Conservation (phyloP, 768 basidiomycete species). For the Termitomyces titanicus region DNA sequence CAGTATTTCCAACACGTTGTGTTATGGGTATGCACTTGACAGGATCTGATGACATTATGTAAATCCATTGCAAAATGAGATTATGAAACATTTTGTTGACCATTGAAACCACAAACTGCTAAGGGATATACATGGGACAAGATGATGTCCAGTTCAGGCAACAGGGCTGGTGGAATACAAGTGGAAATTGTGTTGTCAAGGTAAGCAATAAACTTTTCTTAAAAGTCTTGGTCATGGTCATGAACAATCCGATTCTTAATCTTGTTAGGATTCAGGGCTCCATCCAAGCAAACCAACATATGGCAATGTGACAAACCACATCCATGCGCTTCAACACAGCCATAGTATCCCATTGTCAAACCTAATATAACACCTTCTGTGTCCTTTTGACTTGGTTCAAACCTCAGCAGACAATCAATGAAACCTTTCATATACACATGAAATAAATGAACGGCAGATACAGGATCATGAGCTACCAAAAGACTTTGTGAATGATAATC, state of each 20-base stretch:
- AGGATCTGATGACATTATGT: constrained; percentile 15
- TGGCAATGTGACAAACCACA: constrained; percentile 35
- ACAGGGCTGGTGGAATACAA: constrained; percentile 16
- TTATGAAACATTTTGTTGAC: constrained; percentile 9
- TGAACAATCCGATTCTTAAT: constrained; percentile 4
- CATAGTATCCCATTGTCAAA: constrained; percentile 30
- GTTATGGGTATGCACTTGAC: constrained; percentile 29
- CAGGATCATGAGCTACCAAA: constrained; percentile 36
- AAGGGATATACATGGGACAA: constrained; percentile 4
- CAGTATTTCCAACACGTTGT: constrained; percentile 38
- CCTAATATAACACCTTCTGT: constrained; percentile 31
- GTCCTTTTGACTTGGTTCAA: constrained; percentile 22
- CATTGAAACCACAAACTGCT: constrained; percentile 16
- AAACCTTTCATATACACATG: constrained; percentile 35
- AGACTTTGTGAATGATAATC: constrained; percentile 25
- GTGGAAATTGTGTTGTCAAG: constrained; percentile 28
- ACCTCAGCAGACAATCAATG: constrained; percentile 23
- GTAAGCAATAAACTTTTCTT: constrained; percentile 13
- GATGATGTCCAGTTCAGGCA: too few species aligned
- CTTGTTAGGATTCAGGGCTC: constrained; percentile 22
- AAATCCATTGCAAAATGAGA: constrained; percentile 17
- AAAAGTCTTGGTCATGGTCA: constrained; percentile 17
- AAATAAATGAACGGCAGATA: constrained; percentile 36
- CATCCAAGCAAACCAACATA: constrained; percentile 33
- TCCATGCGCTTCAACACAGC: constrained; percentile 31